These are phyloP conservation scores for Volvariella volvacea DNA, from an alignment of 1,284 basidiomycete genomes.

Conservation along the genomic window DNA sequence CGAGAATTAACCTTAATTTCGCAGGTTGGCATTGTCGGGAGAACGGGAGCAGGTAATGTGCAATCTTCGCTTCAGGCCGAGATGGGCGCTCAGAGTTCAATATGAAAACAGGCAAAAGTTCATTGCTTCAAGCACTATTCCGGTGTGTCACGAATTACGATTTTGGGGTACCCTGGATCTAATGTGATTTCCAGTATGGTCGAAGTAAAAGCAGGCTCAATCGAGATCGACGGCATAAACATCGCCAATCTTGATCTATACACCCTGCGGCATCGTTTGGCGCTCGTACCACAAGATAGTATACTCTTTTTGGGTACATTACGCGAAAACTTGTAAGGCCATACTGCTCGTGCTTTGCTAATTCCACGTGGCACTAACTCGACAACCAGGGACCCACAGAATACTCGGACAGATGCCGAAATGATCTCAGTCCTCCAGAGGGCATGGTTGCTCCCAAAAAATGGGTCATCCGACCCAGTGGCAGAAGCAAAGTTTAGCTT, in stretches of 20 bases:
- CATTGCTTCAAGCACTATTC: slow-evolving; percentile 69
- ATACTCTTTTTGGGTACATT: slow-evolving; percentile 60
- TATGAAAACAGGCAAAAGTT: slow-evolving; percentile 53
- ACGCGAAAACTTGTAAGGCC: slow-evolving; percentile 57
- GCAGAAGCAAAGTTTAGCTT: slow-evolving; percentile 63
- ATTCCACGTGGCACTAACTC: slow-evolving; percentile 2
- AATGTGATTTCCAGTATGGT: slow-evolving; percentile 51
- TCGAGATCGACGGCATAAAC: slow-evolving; percentile 68
- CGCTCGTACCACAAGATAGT: slow-evolving; percentile 69
- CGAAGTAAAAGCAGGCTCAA: slow-evolving; percentile 54
- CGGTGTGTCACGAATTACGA: slow-evolving; percentile 28
- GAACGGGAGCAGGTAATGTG: slow-evolving; percentile 55
- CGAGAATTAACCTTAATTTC: not conserved
- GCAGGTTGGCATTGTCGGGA: slow-evolving; percentile 68
- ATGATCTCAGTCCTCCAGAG: slow-evolving; percentile 41
- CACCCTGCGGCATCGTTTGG: slow-evolving; percentile 52
- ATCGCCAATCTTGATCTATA: slow-evolving; percentile 51
- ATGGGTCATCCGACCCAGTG: slow-evolving; percentile 39
- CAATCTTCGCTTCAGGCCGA: slow-evolving; percentile 7
- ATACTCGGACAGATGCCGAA: slow-evolving; percentile 43
- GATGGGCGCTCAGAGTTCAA: not conserved
- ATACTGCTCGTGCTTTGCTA: slow-evolving; percentile 9
- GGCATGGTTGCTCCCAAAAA: slow-evolving; percentile 54
- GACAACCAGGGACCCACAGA: slow-evolving; percentile 47
- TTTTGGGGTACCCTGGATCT: slow-evolving; percentile 9